A percentile compares a stretch with the other conserved stretches of the same genome.
These are phyloP conservation scores for Phytophthora ramorum DNA, from an alignment of 352 stramenopile species.

Conservation along the genomic window DNA sequence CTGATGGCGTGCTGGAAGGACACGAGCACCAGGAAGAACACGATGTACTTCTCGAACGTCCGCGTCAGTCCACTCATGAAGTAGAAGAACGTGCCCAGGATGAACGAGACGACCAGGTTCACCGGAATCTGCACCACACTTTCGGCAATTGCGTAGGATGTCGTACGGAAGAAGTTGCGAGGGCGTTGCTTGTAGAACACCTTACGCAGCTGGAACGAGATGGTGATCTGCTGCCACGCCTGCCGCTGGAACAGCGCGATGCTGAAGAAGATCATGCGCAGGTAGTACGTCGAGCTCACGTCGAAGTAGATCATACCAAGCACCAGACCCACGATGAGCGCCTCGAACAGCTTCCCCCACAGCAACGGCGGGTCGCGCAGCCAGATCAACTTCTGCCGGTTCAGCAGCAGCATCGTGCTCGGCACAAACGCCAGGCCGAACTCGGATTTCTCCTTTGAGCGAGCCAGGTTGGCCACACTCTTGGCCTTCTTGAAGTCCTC, in stretches of 20 bases:
- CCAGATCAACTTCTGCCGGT: constrained; percentile 73
- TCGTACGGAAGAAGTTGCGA: constrained; percentile 91
- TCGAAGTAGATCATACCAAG: constrained; percentile 84
- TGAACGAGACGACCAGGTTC: constrained; percentile 68
- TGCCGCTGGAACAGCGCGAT: constrained; percentile 77
- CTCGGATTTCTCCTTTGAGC: too few species aligned
- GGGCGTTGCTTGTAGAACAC: constrained; percentile 93
- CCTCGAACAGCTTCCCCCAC: constrained; percentile 75
- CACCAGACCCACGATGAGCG: constrained; percentile 77
- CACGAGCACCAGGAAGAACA: too few species aligned
- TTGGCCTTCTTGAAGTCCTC: too few species aligned
- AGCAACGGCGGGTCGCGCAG: constrained; percentile 63
- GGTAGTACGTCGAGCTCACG: constrained; percentile 59
- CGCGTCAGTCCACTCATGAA: too few species aligned
- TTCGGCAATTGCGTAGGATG: constrained; percentile 81
- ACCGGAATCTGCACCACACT: constrained; percentile 69
- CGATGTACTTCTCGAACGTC: too few species aligned
- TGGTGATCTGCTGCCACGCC: too few species aligned
- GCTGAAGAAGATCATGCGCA: constrained; percentile 80
- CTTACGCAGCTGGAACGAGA: constrained; percentile 76
- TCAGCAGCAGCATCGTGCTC: too few species aligned
- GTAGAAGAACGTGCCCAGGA: constrained; percentile 83
- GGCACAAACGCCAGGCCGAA: too few species aligned
- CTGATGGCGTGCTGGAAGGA: too few species aligned
- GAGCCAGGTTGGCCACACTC: too few species aligned